Evolutionary conservation across 1,284 basidiomycete species (phyloP).

Genomic region (Cryptococcus wingfieldii): DNA sequence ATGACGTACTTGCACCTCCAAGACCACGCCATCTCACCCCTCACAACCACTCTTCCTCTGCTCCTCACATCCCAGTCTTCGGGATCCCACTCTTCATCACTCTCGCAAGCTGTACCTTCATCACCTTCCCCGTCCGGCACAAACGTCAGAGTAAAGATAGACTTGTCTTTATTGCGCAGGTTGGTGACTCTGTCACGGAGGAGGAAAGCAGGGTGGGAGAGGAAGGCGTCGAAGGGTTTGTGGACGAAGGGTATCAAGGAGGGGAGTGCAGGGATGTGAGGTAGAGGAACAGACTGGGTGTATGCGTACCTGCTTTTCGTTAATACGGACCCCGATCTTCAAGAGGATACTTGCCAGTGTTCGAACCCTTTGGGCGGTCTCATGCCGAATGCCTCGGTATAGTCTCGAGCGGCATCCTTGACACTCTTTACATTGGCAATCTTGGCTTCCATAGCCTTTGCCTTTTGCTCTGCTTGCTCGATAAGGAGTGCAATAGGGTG

Average conservation of each 20-base stretch:
- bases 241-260: constrained; percentile 33
- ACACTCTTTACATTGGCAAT: constrained; percentile 20
- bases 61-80: constrained; percentile 20
- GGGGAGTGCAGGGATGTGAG: constrained; percentile 17
- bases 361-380: constrained; percentile 41
- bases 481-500: constrained; percentile 41
- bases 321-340: too few species aligned
- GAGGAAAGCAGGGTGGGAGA: constrained; percentile 24
- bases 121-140: constrained; percentile 40
- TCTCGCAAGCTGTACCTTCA: constrained; percentile 25
- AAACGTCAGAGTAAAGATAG: constrained; percentile 30
- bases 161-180: constrained; percentile 4
- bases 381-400: constrained; percentile 29
- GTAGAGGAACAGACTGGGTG: constrained; percentile 15
- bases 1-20: constrained; percentile 38
- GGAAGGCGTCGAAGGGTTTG: constrained; percentile 34
- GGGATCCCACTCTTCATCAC: constrained; percentile 21
- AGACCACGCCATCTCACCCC: constrained; percentile 24
- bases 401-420: constrained; percentile 34
- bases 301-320: constrained; percentile 32
- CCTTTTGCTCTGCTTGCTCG: constrained; percentile 22
- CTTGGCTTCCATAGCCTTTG: constrained; percentile 20
- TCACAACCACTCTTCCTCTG: constrained; percentile 28
- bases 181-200: constrained; percentile 27
- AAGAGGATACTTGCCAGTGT: constrained; percentile 25